These are phyloP conservation scores for Raffaelea albimanens DNA, from an alignment of 2,329 filamentous ascomycete species.

Conservation along the genomic window DNA sequence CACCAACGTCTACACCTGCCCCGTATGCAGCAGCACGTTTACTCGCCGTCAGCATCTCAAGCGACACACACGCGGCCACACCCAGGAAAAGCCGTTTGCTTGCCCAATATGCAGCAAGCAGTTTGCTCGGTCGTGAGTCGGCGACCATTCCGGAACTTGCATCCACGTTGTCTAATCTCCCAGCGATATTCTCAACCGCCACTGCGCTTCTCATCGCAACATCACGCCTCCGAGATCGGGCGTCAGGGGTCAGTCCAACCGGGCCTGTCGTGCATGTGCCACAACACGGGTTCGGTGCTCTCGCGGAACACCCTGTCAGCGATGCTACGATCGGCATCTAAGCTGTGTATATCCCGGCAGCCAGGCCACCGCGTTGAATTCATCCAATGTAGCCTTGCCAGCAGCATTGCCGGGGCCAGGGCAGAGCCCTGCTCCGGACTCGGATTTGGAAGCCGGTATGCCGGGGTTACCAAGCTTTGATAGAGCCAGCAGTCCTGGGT, in stretches of 20 bases:
- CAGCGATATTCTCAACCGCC: neutral
- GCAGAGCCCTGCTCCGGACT: too few species aligned
- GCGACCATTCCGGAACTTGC: too few species aligned
- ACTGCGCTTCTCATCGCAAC: neutral
- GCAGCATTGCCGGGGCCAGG: too few species aligned
- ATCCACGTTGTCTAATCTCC: neutral
- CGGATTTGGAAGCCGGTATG: too few species aligned
- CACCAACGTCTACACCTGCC: too few species aligned
- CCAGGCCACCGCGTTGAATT: too few species aligned
- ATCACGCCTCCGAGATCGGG: neutral
- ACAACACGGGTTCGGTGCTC: neutral
- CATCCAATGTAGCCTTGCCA: too few species aligned
- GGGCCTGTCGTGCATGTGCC: neutral
- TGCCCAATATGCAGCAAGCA: neutral
- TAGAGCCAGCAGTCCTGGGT: too few species aligned
- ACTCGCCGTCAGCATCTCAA: neutral
- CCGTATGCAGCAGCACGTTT: too few species aligned
- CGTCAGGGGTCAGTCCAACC: too few species aligned
- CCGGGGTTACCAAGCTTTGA: too few species aligned
- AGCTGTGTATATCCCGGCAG: neutral
- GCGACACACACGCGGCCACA: neutral
- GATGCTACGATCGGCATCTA: neutral
- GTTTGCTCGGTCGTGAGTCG: neutral
- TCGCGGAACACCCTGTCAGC: neutral
- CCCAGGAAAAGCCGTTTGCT: neutral